Evolutionary conservation across 495 filamentous ascomycete species (phyloP).

Genomic region (Penicilliopsis zonata): DNA sequence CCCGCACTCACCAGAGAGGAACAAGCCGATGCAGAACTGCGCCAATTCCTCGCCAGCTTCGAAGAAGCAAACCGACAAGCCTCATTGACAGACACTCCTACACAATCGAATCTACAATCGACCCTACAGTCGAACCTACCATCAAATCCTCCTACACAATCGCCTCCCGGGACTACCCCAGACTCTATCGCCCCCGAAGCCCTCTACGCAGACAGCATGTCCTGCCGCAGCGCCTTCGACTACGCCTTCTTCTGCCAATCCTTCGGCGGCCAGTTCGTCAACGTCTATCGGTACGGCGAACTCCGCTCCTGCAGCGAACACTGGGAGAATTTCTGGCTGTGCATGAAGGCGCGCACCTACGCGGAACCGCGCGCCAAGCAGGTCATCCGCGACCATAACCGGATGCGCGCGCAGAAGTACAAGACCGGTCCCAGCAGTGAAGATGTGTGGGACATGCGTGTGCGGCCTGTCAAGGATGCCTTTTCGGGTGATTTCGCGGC

Average conservation of each 20-base stretch:
- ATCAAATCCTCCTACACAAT: slow-evolving; percentile 3
- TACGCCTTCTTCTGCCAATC: slow-evolving; percentile 91
- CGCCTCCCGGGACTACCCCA: slow-evolving; percentile 3
- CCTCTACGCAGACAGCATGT: slow-evolving; percentile 68
- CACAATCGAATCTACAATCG: slow-evolving; percentile 7
- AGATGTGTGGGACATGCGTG: slow-evolving; percentile 77
- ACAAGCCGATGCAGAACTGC: slow-evolving; percentile 49
- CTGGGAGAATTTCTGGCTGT: slow-evolving; percentile 90
- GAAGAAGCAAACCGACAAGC: slow-evolving; percentile 19
- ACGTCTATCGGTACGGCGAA: slow-evolving; percentile 75
- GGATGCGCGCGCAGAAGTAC: slow-evolving; percentile 62
- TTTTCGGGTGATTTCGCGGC: slow-evolving; percentile 51
- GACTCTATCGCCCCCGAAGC: slow-evolving; percentile 42
- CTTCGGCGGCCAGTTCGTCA: slow-evolving; percentile 74
- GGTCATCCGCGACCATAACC: slow-evolving; percentile 58
- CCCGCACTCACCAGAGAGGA: slow-evolving; percentile 41
- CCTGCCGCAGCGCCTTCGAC: slow-evolving; percentile 85
- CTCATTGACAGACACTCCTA: slow-evolving; percentile 5
- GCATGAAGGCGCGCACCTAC: slow-evolving; percentile 62
- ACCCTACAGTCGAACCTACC: slow-evolving; percentile 8
- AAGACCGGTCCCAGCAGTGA: slow-evolving; percentile 68
- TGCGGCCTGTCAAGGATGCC: slow-evolving; percentile 32
- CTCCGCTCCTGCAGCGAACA: slow-evolving; percentile 63
- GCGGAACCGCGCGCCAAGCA: slow-evolving; percentile 35
- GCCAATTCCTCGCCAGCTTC: slow-evolving; percentile 42